phyloP scores from a whole-genome alignment of 2,329 filamentous ascomycete genomes.

The Orbilia javanica region DNA sequence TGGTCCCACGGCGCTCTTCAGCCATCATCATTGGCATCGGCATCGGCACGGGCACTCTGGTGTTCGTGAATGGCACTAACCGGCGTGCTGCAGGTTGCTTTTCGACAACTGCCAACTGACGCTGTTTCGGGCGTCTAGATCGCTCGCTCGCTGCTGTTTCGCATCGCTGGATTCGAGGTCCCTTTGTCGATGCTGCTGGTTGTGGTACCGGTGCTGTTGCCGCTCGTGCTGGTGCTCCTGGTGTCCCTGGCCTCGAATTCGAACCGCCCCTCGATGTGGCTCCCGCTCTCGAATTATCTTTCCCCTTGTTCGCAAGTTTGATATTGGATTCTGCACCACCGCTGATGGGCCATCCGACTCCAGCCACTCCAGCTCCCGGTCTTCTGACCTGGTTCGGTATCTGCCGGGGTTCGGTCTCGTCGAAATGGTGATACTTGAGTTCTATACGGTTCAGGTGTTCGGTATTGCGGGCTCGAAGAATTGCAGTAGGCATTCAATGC shows the following conservation, averaged over 20 bases:
- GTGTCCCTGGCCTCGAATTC: not conserved
- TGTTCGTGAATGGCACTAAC: conserved; percentile 49
- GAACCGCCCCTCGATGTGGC: conserved; percentile 16
- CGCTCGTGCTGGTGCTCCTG: conserved; percentile 7
- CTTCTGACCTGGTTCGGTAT: conserved; percentile 36
- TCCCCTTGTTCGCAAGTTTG: conserved; percentile 26
- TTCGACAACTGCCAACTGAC: conserved; percentile 27
- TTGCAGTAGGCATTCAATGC: conserved; percentile 57
- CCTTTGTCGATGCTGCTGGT: not conserved
- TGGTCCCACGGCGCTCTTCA: conserved; percentile 40
- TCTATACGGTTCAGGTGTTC: conserved; percentile 39
- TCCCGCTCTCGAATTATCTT: conserved; percentile 5
- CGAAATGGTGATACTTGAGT: conserved; percentile 48
- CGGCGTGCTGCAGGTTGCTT: conserved; percentile 23
- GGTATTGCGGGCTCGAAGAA: conserved; percentile 40
- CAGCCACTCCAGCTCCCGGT: conserved; percentile 47
- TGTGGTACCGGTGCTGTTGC: not conserved
- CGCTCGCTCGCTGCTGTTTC: conserved; percentile 21
- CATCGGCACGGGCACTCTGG: conserved; percentile 11
- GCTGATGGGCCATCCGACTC: conserved; percentile 35
- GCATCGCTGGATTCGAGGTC: conserved; percentile 37
- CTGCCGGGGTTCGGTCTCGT: conserved; percentile 23
- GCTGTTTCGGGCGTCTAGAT: conserved; percentile 28
- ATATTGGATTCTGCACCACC: conserved; percentile 22
- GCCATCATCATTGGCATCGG: conserved; percentile 52